Evolutionary conservation across 192 early-diverging fungal species (phyloP).

Genomic region (Phycomyces blakesleeanus): DNA sequence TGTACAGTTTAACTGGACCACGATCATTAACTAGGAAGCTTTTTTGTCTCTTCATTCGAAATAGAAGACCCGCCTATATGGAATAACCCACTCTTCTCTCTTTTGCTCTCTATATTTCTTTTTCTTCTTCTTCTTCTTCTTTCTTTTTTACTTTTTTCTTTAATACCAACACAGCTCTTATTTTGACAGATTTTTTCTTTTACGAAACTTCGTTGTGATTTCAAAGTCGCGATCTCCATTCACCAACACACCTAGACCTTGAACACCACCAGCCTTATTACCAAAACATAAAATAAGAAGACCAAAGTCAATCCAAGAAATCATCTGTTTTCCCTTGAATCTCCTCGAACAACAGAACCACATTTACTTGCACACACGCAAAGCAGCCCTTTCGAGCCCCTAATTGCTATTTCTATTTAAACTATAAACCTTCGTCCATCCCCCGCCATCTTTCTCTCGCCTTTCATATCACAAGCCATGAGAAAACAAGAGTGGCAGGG

Average conservation of each 20-base stretch:
- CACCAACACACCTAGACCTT: no score
- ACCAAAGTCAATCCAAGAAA: not conserved
- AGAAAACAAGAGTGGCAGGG: conserved; percentile 13
- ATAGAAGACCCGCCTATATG: not conserved
- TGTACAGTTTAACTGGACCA: not conserved
- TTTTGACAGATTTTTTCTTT: not conserved
- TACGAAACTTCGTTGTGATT: no score
- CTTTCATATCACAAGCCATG: not conserved
- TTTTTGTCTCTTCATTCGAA: not conserved
- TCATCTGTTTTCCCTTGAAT: not conserved
- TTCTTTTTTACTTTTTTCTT: not conserved
- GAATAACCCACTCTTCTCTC: not conserved
- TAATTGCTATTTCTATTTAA: conserved; percentile 8
- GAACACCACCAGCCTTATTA: not conserved
- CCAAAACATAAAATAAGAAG: not conserved
- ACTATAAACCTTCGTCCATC: not conserved
- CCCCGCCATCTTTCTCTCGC: not conserved
- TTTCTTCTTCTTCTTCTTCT: conserved; percentile 2
- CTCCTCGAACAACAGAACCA: not conserved
- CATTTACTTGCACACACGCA: not conserved
- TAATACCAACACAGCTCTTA: not conserved
- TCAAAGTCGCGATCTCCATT: no score
- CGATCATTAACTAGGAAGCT: not conserved
- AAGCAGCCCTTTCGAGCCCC: not conserved
- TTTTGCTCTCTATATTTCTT: conserved; percentile 2